A percentile compares a stretch with the other conserved stretches of the same genome.
Evolutionary conservation across 805 yeast species (phyloP).

Genomic region (Suhomyces kilbournensis): DNA sequence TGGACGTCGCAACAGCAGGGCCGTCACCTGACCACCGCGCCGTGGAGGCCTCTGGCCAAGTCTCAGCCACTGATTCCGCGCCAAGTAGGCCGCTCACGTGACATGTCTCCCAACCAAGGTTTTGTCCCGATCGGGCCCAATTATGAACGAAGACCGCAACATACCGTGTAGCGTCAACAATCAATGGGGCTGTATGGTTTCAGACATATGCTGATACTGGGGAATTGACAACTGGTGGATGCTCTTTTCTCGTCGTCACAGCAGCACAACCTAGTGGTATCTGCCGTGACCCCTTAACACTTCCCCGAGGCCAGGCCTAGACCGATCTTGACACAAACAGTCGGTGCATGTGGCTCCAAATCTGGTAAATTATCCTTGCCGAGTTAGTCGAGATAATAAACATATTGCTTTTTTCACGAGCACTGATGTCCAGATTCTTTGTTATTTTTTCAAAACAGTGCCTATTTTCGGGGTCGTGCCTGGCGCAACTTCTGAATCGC

Average conservation of each 20-base stretch:
- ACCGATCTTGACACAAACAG: constrained; percentile 1
- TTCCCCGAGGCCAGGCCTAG: not conserved
- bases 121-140: not conserved
- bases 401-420: constrained; percentile 5
- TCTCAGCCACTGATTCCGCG: not conserved
- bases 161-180: not conserved
- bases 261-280: no score
- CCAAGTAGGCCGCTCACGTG: not conserved
- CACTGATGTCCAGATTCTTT: not conserved
- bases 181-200: not conserved
- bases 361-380: constrained; percentile 3
- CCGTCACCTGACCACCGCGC: not conserved
- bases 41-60: not conserved
- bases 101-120: not conserved
- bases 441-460: not conserved
- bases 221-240: no score
- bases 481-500: not conserved
- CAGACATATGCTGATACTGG: not conserved
- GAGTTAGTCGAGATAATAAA: constrained; percentile 4
- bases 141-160: constrained; percentile 1
- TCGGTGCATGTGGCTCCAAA: not conserved
- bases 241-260: no score
- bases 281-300: not conserved
- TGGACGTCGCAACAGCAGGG: not conserved
- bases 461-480: constrained; percentile 1